These are phyloP conservation scores for Trametes meyenii DNA, from an alignment of 768 basidiomycete genomes.

Conservation along the genomic window DNA sequence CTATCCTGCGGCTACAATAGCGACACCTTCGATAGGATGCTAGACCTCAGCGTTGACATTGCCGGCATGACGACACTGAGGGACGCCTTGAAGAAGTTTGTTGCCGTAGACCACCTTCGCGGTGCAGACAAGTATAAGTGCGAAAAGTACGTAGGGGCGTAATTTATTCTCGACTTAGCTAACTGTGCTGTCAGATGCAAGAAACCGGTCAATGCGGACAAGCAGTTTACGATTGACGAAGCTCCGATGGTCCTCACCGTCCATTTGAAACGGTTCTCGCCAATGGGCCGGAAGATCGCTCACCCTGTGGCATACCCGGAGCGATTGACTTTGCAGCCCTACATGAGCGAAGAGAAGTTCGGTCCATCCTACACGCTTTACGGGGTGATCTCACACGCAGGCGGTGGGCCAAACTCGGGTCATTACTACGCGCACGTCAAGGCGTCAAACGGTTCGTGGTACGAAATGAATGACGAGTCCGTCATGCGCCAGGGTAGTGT, in stretches of 20 bases:
- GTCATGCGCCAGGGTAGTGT: conserved; percentile 48
- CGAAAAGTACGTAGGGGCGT: conserved; percentile 74
- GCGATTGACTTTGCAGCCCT: conserved; percentile 65
- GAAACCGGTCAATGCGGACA: conserved; percentile 85
- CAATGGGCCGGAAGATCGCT: conserved; percentile 84
- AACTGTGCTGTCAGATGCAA: conserved; percentile 68
- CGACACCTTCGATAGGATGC: conserved; percentile 94
- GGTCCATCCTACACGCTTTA: conserved; percentile 85
- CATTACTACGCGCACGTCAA: conserved; percentile 93
- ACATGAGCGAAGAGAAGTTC: conserved; percentile 81
- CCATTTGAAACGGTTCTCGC: conserved; percentile 94
- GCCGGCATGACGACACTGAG: conserved; percentile 59
- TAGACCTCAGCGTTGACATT: conserved; percentile 94
- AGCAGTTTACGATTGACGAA: conserved; percentile 85
- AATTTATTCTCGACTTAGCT: background rate
- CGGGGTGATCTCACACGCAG: conserved; percentile 92
- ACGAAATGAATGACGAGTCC: conserved; percentile 91
- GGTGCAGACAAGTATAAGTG: conserved; percentile 98
- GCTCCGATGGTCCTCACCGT: conserved; percentile 88
- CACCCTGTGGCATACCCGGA: conserved; percentile 81
- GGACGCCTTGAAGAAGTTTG: conserved; percentile 79
- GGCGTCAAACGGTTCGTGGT: conserved; percentile 71
- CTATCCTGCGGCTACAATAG: conserved; percentile 79
- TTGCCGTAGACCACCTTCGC: conserved; percentile 78
- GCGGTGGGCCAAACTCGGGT: conserved; percentile 90